phyloP scores from a whole-genome alignment of 352 stramenopile species.

The Pythium plurisporium region DNA sequence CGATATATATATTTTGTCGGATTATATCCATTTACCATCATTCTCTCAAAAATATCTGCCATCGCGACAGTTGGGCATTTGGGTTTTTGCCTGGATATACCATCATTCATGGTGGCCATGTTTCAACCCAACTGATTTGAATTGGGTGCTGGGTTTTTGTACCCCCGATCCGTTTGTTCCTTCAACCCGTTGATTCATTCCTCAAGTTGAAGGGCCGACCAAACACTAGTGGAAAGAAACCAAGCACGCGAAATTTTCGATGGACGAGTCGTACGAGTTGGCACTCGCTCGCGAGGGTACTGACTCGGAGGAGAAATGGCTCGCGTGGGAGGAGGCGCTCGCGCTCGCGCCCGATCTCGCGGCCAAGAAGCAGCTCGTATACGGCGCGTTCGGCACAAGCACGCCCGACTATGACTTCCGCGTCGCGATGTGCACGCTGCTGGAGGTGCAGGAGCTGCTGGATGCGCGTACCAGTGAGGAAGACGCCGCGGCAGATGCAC shows the following conservation, averaged over 20 bases:
- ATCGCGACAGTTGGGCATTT: no score
- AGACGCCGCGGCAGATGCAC: constrained; percentile 16
- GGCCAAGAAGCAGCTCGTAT: constrained; percentile 17
- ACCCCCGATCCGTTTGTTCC: neutral
- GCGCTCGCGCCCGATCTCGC: constrained; percentile 19
- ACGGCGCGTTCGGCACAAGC: constrained; percentile 1
- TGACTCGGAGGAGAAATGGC: constrained; percentile 17
- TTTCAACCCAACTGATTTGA: neutral
- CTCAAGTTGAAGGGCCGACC: neutral
- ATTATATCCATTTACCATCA: neutral
- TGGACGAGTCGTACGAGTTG: constrained; percentile 19
- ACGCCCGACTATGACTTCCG: constrained; percentile 15
- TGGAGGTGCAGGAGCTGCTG: constrained; percentile 36
- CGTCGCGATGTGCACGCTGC: constrained; percentile 18
- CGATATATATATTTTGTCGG: neutral
- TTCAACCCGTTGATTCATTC: neutral
- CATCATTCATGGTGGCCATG: no score
- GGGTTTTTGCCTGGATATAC: no score
- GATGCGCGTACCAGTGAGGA: constrained; percentile 5
- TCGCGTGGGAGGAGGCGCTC: constrained; percentile 24
- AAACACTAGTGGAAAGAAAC: neutral
- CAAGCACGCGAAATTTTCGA: no score
- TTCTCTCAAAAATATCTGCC: no score
- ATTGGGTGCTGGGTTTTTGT: neutral
- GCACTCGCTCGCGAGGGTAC: constrained; percentile 11